Evolutionary conservation across 1,284 basidiomycete genomes (phyloP).

Genomic region (Phlebopus sp.): DNA sequence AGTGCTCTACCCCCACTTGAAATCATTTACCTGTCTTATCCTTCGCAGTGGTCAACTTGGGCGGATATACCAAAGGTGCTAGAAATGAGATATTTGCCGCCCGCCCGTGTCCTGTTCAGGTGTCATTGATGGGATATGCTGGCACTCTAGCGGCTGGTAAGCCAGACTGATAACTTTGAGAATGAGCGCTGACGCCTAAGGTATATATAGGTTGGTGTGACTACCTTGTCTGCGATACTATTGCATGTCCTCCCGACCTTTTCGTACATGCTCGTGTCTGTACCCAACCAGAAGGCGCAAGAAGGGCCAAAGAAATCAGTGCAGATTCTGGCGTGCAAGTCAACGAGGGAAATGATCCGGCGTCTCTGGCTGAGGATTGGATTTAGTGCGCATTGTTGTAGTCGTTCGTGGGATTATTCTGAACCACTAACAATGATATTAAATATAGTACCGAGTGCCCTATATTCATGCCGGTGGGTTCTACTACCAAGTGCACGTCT

Average conservation of each 20-base stretch:
- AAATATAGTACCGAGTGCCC: constrained; percentile 40
- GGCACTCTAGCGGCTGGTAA: constrained; percentile 52
- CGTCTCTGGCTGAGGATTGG: constrained; percentile 45
- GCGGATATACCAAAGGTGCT: constrained; percentile 67
- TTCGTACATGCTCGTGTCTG: constrained; percentile 33
- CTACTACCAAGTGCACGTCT: not conserved
- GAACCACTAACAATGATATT: constrained; percentile 14
- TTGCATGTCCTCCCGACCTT: constrained; percentile 45
- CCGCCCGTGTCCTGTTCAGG: constrained; percentile 55
- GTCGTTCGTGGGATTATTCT: not conserved
- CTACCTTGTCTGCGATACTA: constrained; percentile 55
- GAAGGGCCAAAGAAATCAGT: constrained; percentile 2
- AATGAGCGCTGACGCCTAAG: constrained; percentile 2
- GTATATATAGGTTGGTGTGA: constrained; percentile 51
- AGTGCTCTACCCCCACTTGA: constrained; percentile 15
- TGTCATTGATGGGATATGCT: constrained; percentile 59
- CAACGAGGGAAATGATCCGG: constrained; percentile 51
- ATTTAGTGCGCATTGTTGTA: constrained; percentile 44
- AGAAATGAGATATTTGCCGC: constrained; percentile 63
- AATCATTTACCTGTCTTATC: constrained; percentile 4
- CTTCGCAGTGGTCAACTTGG: constrained; percentile 49
- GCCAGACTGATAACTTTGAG: constrained; percentile 4
- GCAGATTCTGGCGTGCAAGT: constrained; percentile 34
- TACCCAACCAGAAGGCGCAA: constrained; percentile 8
- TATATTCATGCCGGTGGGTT: constrained; percentile 50